These are phyloP conservation scores for Lagenaria siceraria DNA, from an alignment of 306 rosid genomes.

Conservation along the genomic window DNA sequence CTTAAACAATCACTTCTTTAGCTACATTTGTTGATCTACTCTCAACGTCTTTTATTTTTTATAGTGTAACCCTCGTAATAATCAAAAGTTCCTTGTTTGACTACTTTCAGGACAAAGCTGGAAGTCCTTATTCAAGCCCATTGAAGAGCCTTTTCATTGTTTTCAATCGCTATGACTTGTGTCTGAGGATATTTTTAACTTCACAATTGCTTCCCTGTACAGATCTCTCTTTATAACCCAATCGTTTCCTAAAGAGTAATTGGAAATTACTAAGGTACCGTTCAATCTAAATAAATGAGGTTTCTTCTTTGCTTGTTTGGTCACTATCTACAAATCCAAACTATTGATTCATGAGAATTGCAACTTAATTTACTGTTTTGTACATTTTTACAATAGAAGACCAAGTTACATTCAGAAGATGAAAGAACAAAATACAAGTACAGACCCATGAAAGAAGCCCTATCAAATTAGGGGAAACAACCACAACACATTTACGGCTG, in stretches of 20 bases:
- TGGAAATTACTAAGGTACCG: too few species aligned
- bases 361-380: neutral
- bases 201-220: neutral
- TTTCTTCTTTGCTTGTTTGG: neutral
- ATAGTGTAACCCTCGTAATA: neutral
- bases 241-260: too few species aligned
- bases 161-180: neutral
- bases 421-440: neutral
- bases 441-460: neutral
- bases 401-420: neutral
- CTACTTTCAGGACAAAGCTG: neutral
- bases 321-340: neutral
- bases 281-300: too few species aligned
- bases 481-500: neutral
- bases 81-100: neutral
- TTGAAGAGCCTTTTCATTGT: neutral
- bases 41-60: neutral
- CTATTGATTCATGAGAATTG: neutral
- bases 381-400: neutral
- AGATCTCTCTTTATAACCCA: neutral
- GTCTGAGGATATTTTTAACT: neutral
- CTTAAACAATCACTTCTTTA: neutral
- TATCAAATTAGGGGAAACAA: neutral
- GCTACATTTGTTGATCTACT: neutral
- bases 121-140: neutral